Evolutionary conservation across 202 grass and related monocot species (phyloP).

Genomic region (Carex sylvatica): DNA sequence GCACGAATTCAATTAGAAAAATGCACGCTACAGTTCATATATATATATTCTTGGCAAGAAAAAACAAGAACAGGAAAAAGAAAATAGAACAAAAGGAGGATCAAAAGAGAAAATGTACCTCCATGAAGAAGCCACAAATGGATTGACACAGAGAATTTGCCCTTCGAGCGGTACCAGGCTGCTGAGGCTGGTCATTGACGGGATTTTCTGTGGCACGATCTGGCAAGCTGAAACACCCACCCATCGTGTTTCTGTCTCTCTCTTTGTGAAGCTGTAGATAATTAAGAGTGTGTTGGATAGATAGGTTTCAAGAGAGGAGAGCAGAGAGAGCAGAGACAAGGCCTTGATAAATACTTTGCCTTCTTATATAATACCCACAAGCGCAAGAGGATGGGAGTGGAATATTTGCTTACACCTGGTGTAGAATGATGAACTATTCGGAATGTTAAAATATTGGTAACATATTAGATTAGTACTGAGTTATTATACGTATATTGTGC

Average conservation of each 20-base stretch:
- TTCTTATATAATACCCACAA: background rate
- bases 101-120: background rate
- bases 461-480: no score
- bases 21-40: no score
- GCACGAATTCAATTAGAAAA: background rate
- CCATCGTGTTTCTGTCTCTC: slow-evolving; percentile 4
- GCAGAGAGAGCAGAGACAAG: background rate
- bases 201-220: background rate
- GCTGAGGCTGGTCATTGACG: background rate
- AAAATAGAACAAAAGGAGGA: background rate
- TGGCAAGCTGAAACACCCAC: background rate
- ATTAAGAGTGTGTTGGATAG: background rate
- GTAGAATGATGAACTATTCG: background rate
- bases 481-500: background rate
- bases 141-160: background rate
- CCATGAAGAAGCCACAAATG: background rate
- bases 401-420: background rate
- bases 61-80: background rate
- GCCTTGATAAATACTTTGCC: background rate
- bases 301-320: background rate
- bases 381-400: background rate
- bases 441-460: background rate
- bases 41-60: background rate
- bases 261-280: background rate
- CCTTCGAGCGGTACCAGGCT: background rate